Evolutionary conservation across 306 rosid genomes (phyloP).

Genomic region (Trichosanthes truncata): DNA sequence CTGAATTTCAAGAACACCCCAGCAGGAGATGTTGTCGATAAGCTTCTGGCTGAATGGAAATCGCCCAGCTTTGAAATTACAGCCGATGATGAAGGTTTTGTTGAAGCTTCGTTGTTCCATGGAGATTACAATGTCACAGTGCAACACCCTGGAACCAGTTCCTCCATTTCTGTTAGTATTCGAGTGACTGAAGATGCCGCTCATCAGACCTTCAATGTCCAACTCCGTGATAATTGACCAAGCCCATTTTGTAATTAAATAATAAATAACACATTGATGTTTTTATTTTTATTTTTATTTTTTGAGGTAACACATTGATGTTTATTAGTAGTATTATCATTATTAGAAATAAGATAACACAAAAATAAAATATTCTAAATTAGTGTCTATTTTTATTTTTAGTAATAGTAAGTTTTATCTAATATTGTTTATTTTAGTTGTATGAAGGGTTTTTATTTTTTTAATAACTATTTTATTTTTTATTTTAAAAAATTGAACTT

Average conservation of each 20-base stretch:
- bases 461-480: too few species aligned
- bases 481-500: too few species aligned
- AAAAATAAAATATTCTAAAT: too few species aligned
- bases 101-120: slow-evolving; percentile 45
- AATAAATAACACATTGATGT: not conserved
- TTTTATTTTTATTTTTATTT: too few species aligned
- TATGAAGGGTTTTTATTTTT: too few species aligned
- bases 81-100: slow-evolving; percentile 41
- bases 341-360: too few species aligned
- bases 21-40: slow-evolving; percentile 67
- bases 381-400: too few species aligned
- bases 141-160: slow-evolving; percentile 28
- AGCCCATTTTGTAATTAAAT: not conserved
- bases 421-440: too few species aligned
- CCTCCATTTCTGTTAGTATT: slow-evolving; percentile 28
- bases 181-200: slow-evolving; percentile 33
- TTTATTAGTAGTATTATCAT: too few species aligned
- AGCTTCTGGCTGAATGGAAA: slow-evolving; percentile 58
- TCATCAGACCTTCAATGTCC: slow-evolving; percentile 23
- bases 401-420: too few species aligned
- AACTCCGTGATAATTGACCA: slow-evolving; percentile 10
- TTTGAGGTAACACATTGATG: too few species aligned
- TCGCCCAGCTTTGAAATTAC: slow-evolving; percentile 17
- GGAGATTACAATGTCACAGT: slow-evolving; percentile 66
- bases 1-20: slow-evolving; percentile 46